These are phyloP conservation scores for Phytophthora melonis DNA, from an alignment of 352 stramenopile species.

Conservation along the genomic window DNA sequence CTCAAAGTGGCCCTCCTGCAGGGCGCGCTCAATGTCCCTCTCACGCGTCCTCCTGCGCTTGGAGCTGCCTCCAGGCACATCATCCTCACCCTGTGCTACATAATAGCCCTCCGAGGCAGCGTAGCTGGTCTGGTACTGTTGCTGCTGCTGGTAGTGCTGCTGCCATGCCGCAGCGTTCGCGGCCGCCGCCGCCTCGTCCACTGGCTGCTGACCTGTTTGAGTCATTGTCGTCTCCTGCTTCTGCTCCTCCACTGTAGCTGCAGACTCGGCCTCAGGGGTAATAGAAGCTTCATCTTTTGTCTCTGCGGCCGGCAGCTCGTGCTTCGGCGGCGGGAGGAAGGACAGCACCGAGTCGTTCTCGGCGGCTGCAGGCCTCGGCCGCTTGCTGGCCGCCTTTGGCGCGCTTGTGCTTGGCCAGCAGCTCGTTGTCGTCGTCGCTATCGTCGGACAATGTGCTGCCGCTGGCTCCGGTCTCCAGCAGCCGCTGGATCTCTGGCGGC, in stretches of 20 bases:
- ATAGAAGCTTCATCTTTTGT: not conserved
- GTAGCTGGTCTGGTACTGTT: conserved; percentile 49
- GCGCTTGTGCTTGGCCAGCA: conserved; percentile 63
- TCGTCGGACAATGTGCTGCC: conserved; percentile 30
- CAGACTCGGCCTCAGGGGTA: not conserved
- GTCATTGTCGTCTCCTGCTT: not conserved
- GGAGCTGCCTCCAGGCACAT: conserved; percentile 40
- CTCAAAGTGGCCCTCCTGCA: conserved; percentile 77
- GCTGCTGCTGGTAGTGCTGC: conserved; percentile 50
- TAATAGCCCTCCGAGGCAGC: conserved; percentile 33
- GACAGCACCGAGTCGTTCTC: conserved; percentile 39
- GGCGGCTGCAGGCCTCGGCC: conserved; percentile 18
- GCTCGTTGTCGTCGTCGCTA: conserved; percentile 50
- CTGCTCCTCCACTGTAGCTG: conserved; percentile 7
- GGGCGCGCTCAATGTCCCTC: conserved; percentile 71
- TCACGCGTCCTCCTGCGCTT: conserved; percentile 69
- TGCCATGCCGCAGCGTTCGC: conserved; percentile 43
- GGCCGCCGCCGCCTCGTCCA: conserved; percentile 18
- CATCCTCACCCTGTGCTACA: conserved; percentile 48
- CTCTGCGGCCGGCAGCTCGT: conserved; percentile 39
- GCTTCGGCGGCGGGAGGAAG: conserved; percentile 74
- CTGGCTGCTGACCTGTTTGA: conserved; percentile 23
- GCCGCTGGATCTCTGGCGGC: conserved; percentile 63
- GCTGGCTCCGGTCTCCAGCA: conserved; percentile 50
- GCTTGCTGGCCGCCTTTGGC: conserved; percentile 48